phyloP scores from a whole-genome alignment of 768 basidiomycete genomes.

The Hypholoma fasciculare region DNA sequence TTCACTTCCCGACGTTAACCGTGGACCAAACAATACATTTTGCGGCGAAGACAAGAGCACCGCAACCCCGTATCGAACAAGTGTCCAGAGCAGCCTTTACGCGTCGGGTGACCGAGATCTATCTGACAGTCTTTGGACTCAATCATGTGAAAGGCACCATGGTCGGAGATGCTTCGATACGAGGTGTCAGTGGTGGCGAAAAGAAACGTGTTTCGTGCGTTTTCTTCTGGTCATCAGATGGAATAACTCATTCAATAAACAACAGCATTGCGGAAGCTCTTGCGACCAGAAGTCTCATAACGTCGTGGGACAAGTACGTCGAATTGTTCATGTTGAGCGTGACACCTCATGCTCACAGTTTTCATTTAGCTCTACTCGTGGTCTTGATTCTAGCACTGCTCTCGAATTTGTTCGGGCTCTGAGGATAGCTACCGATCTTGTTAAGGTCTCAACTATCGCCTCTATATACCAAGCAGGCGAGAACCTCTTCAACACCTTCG shows the following conservation, averaged over 20 bases:
- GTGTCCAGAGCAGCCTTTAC: slow-evolving; percentile 44
- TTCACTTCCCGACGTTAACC: slow-evolving; percentile 83
- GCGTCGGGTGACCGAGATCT: slow-evolving; percentile 50
- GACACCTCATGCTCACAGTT: too few species aligned
- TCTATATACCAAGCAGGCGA: slow-evolving; percentile 88
- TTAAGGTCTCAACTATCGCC: slow-evolving; percentile 59
- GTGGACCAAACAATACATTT: slow-evolving; percentile 76
- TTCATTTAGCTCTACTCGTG: slow-evolving; percentile 57
- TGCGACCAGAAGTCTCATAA: slow-evolving; percentile 59
- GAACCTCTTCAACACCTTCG: slow-evolving; percentile 56
- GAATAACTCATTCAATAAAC: background rate
- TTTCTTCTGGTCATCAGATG: background rate
- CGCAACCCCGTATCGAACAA: slow-evolving; percentile 47
- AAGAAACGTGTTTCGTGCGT: slow-evolving; percentile 74
- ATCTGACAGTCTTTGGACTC: slow-evolving; percentile 75
- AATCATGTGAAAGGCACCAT: slow-evolving; percentile 69
- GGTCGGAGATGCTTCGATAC: slow-evolving; percentile 75
- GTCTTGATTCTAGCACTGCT: slow-evolving; percentile 70
- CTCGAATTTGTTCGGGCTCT: slow-evolving; percentile 71
- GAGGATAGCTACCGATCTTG: slow-evolving; percentile 62
- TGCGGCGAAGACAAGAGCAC: slow-evolving; percentile 67
- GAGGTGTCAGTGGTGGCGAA: slow-evolving; percentile 78
- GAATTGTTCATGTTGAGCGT: background rate
- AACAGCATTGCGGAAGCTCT: slow-evolving; percentile 51
- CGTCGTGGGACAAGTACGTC: slow-evolving; percentile 77